phyloP scores from a whole-genome alignment of 2,329 filamentous ascomycete genomes.

The Beauveria sp. region DNA sequence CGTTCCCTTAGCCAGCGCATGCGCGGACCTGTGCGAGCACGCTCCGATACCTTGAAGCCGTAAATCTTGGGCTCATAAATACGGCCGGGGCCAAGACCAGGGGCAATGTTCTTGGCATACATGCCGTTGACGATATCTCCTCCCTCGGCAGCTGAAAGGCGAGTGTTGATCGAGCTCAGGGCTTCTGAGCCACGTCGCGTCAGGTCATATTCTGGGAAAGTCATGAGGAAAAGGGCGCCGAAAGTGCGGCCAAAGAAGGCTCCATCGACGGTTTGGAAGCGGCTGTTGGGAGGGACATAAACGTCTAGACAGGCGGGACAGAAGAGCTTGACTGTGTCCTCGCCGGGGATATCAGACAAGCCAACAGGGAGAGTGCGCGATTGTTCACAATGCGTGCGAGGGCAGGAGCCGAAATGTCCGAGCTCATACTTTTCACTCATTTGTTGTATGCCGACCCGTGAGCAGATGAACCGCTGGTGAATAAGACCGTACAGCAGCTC shows the following conservation, averaged over 20 bases:
- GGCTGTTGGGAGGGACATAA: conserved; percentile 93
- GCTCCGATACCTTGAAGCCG: conserved; percentile 88
- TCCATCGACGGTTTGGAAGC: conserved; percentile 94
- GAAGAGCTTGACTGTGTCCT: conserved; percentile 97
- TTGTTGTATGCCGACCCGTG: conserved; percentile 89
- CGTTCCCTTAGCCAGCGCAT: conserved; percentile 95
- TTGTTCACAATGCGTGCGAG: conserved; percentile 86
- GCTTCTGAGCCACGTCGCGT: conserved; percentile 59
- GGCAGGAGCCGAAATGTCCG: conserved; percentile 91
- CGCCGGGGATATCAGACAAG: conserved; percentile 86
- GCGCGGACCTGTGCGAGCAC: conserved; percentile 79
- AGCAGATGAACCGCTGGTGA: conserved; percentile 97
- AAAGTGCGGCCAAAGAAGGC: conserved; percentile 98
- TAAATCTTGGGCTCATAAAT: conserved; percentile 96
- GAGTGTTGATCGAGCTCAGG: conserved; percentile 32
- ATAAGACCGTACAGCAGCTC: conserved; percentile 97
- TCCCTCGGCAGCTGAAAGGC: conserved; percentile 25
- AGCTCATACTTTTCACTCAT: conserved; percentile 99
- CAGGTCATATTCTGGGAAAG: conserved; percentile 92
- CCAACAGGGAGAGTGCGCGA: conserved; percentile 89
- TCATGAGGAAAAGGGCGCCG: conserved; percentile 94
- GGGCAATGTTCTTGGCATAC: conserved; percentile 77
- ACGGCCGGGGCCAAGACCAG: conserved; percentile 70
- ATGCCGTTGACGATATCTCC: conserved; percentile 72
- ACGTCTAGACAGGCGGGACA: conserved; percentile 95